A percentile compares a stretch with the other conserved stretches of the same genome.
These are phyloP conservation scores for Graphium sp. DNA, from an alignment of 2,329 filamentous ascomycete species.

Conservation along the genomic window DNA sequence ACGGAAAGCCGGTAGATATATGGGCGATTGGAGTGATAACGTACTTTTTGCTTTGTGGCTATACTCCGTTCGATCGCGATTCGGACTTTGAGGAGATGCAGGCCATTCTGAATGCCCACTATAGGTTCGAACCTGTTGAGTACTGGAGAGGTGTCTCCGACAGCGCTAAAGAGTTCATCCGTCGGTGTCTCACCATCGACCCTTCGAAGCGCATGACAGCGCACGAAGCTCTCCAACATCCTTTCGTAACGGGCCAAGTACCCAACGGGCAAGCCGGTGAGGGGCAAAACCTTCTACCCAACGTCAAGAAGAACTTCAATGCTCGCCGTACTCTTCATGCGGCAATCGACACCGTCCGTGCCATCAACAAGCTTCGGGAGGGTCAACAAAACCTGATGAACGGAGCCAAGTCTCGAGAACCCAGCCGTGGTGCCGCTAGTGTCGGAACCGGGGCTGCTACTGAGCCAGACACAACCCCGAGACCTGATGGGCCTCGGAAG, in stretches of 20 bases:
- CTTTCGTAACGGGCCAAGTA: conserved; percentile 42
- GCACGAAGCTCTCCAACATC: conserved; percentile 56
- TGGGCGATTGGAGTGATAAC: conserved; percentile 99
- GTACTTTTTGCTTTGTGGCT: conserved; percentile 94
- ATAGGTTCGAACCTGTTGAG: conserved; percentile 82
- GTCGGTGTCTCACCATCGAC: conserved; percentile 80
- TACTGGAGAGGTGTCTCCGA: conserved; percentile 93
- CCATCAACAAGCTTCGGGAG: conserved; percentile 56
- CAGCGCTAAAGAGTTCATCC: conserved; percentile 81
- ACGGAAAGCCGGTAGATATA: conserved; percentile 94
- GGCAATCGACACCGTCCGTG: conserved; percentile 53
- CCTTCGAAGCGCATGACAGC: conserved; percentile 77
- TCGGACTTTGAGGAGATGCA: conserved; percentile 99
- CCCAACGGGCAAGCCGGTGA: conserved; percentile 24
- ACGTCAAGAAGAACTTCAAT: conserved; percentile 62
- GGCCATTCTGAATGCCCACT: conserved; percentile 91
- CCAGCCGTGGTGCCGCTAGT: no score
- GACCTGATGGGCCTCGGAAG: no score
- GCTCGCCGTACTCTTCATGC: conserved; percentile 51
- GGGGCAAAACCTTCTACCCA: conserved; percentile 47
- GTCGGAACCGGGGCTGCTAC: no score
- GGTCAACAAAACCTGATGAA: no score
- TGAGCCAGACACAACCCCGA: no score
- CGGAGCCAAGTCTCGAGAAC: no score
- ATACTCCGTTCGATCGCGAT: conserved; percentile 95